phyloP scores from a whole-genome alignment of 495 filamentous ascomycete genomes.

The Melanomma pulvis-pyrius region DNA sequence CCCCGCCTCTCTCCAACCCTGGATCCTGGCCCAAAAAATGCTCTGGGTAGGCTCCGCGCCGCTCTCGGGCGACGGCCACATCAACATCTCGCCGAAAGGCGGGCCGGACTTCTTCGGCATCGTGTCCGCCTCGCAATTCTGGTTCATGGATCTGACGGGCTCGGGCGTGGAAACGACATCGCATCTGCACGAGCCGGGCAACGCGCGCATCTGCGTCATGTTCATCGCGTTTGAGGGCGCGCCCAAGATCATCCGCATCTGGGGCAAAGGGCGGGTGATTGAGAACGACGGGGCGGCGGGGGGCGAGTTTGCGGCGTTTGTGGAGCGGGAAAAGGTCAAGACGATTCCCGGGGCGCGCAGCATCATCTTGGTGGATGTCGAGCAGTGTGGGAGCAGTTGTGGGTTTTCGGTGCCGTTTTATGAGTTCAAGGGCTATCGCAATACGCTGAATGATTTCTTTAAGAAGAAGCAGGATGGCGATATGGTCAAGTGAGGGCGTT shows the following conservation, averaged over 20 bases:
- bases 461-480: slow-evolving; percentile 54
- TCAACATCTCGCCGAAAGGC: slow-evolving; percentile 46
- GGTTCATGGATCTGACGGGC: slow-evolving; percentile 43
- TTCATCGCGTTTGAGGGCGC: slow-evolving; percentile 42
- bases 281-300: slow-evolving; percentile 32
- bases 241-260: slow-evolving; percentile 41
- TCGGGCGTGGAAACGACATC: slow-evolving; percentile 42
- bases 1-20: slow-evolving; percentile 33
- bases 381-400: slow-evolving; percentile 47
- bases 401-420: slow-evolving; percentile 58
- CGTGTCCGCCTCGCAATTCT: slow-evolving; percentile 36
- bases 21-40: slow-evolving; percentile 41
- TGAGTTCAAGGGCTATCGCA: slow-evolving; percentile 55
- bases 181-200: slow-evolving; percentile 42
- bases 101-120: slow-evolving; percentile 42
- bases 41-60: slow-evolving; percentile 44
- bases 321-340: slow-evolving; percentile 34
- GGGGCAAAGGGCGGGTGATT: slow-evolving; percentile 39
- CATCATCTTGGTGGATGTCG: slow-evolving; percentile 42
- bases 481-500: slow-evolving; percentile 51
- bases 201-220: slow-evolving; percentile 42
- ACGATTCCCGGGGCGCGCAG: slow-evolving; percentile 35
- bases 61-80: slow-evolving; percentile 38
- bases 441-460: slow-evolving; percentile 53
- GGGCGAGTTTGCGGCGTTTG: slow-evolving; percentile 33